Evolutionary conservation across 75 land plant genomes (phyloP).

Genomic region (Ceratopteris richardii): DNA sequence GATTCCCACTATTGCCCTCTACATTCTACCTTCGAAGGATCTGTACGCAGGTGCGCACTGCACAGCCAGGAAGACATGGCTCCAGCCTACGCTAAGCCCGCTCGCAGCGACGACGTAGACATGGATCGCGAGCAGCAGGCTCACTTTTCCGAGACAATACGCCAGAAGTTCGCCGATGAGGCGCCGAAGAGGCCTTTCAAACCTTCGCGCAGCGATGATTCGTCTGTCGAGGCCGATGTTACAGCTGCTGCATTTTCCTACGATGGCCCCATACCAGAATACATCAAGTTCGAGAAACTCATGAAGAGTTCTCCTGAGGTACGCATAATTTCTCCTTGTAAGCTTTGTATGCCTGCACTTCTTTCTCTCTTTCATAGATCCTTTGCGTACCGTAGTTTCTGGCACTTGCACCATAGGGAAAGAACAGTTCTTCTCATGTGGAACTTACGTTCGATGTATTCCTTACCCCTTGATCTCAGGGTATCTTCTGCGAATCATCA

Average conservation of each 20-base stretch:
- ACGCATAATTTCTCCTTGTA: not conserved
- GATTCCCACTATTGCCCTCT: no score
- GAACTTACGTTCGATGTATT: no score
- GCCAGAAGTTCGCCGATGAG: conserved; percentile 26
- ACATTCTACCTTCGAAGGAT: no score
- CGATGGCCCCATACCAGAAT: conserved; percentile 19
- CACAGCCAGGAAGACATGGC: no score
- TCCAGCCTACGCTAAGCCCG: conserved; percentile 14
- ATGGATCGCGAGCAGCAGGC: conserved; percentile 22
- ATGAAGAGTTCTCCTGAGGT: conserved; percentile 13
- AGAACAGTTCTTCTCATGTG: not conserved
- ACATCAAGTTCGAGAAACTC: conserved; percentile 22
- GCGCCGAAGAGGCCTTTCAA: conserved; percentile 34
- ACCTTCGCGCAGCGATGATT: conserved; percentile 36
- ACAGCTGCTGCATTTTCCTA: not conserved
- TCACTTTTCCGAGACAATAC: conserved; percentile 11
- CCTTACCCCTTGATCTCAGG: no score
- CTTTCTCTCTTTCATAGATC: not conserved
- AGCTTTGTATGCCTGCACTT: not conserved
- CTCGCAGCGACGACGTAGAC: conserved; percentile 35
- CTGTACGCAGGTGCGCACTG: no score
- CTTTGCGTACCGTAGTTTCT: not conserved
- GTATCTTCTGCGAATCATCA: not conserved
- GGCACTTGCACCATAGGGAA: not conserved
- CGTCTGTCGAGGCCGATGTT: conserved; percentile 5